Evolutionary conservation across 1,284 basidiomycete genomes (phyloP).

Genomic region (Vanrija sp.): DNA sequence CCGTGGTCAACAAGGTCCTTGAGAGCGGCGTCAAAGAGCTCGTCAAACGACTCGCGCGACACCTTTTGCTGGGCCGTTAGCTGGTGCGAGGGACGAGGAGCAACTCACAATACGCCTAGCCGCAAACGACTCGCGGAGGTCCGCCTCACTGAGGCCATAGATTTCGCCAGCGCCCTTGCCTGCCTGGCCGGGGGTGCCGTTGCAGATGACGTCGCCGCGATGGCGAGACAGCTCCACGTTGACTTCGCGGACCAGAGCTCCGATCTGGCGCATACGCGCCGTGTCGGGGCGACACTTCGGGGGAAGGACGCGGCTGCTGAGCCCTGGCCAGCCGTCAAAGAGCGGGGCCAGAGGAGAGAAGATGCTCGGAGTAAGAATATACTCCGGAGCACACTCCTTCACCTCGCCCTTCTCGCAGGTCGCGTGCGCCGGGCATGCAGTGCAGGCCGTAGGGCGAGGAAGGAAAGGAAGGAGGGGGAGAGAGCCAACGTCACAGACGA

Average conservation of each 20-base stretch:
- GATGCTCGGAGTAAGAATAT: constrained; percentile 54
- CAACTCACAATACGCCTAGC: constrained; percentile 34
- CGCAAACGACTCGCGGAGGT: constrained; percentile 40
- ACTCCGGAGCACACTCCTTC: constrained; percentile 69
- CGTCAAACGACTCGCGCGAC: constrained; percentile 36
- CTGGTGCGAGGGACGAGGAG: neutral
- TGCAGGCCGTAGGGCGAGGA: constrained; percentile 67
- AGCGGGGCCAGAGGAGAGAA: constrained; percentile 34
- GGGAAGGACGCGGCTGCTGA: constrained; percentile 73
- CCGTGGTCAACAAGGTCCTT: constrained; percentile 75
- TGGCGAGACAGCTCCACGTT: constrained; percentile 65
- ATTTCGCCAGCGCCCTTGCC: constrained; percentile 69
- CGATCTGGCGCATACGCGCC: constrained; percentile 70
- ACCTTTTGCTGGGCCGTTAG: constrained; percentile 28
- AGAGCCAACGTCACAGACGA: constrained; percentile 42
- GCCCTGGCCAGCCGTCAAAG: constrained; percentile 69
- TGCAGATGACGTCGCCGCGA: constrained; percentile 67
- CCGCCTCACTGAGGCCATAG: constrained; percentile 65
- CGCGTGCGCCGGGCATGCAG: constrained; percentile 78
- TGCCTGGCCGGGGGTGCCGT: constrained; percentile 52
- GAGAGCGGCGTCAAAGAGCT: constrained; percentile 61
- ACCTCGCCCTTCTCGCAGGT: constrained; percentile 61
- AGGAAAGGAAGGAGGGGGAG: constrained; percentile 55
- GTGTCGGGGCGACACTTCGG: constrained; percentile 81
- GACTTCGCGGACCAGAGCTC: constrained; percentile 68